Evolutionary conservation across 257 asterid species (phyloP), one percentile per base, ranked within the genome.

Genomic region (Paraleonurus japonicus): DNA sequence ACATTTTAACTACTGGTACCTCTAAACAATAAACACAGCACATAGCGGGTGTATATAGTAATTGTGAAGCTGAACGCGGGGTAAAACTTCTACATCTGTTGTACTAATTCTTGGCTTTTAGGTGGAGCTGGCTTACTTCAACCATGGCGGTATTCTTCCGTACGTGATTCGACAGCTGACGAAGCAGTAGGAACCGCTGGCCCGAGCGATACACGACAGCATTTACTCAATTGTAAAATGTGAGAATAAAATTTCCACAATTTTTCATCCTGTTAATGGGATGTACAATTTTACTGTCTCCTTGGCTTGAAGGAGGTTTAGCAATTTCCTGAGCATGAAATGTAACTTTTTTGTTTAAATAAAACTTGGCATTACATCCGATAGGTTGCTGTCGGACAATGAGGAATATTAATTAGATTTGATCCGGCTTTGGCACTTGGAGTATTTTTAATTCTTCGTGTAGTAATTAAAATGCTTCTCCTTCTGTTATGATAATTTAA

Each of bases 81-180:
- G 5, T 30, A 30, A 30, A 32, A 7, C 43, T 35, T 8, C 12
- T 7, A 9, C 12, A 1, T 35, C 43, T 35, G 43, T 9, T 6
- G 7, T 33, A 4, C 59, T 53, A 16, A 48, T 19, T 12, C 24
- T 48, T 57, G 4, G 13, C 50, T 69, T 64, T 11, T 57, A 88
- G 91, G 91, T 88, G 72, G 95, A 88, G 81, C 77, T 88, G 70
- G 87, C 85, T 26, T 88, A 88, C 83, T 88, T 86, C 95, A 75
- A 88, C 87, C 89, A 92, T 61, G 98, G 97, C 7, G 97, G 97
- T 53, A 92, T 92, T 4, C 95, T 90, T 61, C 97, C 95, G 3
- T 90, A 88, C 23, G 97, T 92, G 6, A 86, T 87, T 69, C 91
- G 95, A 33, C 96, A 92, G 71, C 86, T 92, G 81, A 71, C 78